Evolutionary conservation across 257 asterid species (phyloP), one percentile per base, ranked within the genome.

Genomic region (Solanum megistacrolobum): DNA sequence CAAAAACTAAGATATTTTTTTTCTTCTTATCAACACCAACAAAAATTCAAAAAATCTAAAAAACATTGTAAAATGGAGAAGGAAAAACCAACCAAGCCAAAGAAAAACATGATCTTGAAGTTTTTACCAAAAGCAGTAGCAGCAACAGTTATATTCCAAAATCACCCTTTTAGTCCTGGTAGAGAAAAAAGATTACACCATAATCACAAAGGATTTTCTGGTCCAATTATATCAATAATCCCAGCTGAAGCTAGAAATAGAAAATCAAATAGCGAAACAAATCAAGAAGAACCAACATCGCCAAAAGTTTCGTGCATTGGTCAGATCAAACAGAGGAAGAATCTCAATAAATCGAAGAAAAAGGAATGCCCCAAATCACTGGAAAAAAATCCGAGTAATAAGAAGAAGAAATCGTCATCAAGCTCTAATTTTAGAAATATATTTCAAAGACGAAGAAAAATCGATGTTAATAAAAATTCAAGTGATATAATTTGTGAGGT

Each of bases 301-400:
- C 95, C 95, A 9, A 93, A 91, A 89, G 91, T 93, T 25, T 92
- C 95, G 1, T 93, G 95, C 90, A 92, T 93, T 89, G 95, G 95
- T 6, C 93, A 91, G 23, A 89, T 93, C 87, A 93, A 93, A 85
- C 89, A 88, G 86, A 91, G 83, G 89, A 90, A 90, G 83, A 93
- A 86, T 1, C 35, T 14, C 25, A 31, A 31, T 14, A 71, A 7
- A 12, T 0, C 20, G 3, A 69, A 6, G 76, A 69, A 69, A 29
- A 69, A 6, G 0, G 76, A 29, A 69, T 3, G 2, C 36, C 4
- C 36, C 21, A 68, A 12, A 46, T n/a, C 41, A 68, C 23, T 36
- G 5, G 20, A 86, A 68, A 48, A 41, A 13, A 32, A 5, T 12
- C 36, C 65, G 7, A 79, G 35, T 7, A 88, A 86, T 38, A 20